phyloP scores from a whole-genome alignment of 2,329 filamentous ascomycete genomes.

The Venturia effusa region DNA sequence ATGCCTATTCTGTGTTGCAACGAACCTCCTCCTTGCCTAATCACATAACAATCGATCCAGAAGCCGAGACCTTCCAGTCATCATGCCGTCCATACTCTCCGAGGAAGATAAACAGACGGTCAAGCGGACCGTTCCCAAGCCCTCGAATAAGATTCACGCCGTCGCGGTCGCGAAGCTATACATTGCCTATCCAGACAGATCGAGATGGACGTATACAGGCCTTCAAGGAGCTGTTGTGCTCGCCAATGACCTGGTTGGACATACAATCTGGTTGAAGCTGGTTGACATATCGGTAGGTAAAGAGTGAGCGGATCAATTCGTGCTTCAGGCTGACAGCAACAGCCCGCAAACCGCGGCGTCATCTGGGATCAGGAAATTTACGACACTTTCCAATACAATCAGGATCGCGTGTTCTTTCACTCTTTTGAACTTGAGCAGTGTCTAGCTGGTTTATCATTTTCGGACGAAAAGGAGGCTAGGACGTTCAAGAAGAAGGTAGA shows the following conservation, averaged over 20 bases:
- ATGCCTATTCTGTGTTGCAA: neutral
- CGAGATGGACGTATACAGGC: conserved; percentile 88
- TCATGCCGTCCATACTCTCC: conserved; percentile 57
- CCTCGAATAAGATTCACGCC: conserved; percentile 93
- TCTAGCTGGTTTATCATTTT: conserved; percentile 79
- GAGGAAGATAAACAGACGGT: conserved; percentile 96
- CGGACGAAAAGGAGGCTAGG: conserved; percentile 94
- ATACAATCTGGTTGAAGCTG: conserved; percentile 95
- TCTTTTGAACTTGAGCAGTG: conserved; percentile 94
- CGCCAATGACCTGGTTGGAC: conserved; percentile 85
- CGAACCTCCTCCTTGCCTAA: conserved; percentile 2
- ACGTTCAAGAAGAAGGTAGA: conserved; percentile 97
- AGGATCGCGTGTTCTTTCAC: conserved; percentile 95
- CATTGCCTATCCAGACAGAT: conserved; percentile 75
- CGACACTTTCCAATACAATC: conserved; percentile 88
- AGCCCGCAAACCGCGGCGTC: conserved; percentile 71
- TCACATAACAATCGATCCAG: conserved; percentile 4
- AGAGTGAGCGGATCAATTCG: neutral
- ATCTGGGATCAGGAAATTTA: conserved; percentile 98
- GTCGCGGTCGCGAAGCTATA: conserved; percentile 91
- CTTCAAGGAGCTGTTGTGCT: conserved; percentile 86
- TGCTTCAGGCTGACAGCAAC: conserved; percentile 10
- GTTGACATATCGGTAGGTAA: conserved; percentile 82
- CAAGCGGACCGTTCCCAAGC: conserved; percentile 86
- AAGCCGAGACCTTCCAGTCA: conserved; percentile 6